Evolutionary conservation across 75 land plant species (phyloP), one percentile per base, ranked within the genome.

Genomic region (Ceratopteris richardii): DNA sequence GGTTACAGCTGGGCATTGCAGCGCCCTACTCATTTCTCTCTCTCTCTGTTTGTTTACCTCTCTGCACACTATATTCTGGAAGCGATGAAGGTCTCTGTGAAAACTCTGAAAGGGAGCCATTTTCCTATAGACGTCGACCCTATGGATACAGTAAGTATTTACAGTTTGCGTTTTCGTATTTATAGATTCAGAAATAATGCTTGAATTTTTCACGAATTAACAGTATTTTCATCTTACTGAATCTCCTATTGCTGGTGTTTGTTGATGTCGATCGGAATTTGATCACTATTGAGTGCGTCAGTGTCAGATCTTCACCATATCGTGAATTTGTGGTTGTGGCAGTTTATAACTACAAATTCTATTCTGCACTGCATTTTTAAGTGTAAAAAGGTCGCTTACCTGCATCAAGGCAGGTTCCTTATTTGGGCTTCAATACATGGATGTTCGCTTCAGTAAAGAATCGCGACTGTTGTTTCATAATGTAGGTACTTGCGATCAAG

Each of bases 71-170:
- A 4, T 9, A 3, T 3, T 9, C 9, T 33, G n/a, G 37, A 33
- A 33, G 50, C 50, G 17, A 91, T 91, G 97, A 88, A 84, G 94
- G 44, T 91, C 22, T 74, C 79, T 24, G 88, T 91, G 54, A 91
- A 91, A 76, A 91, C 97, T 18, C 73, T 91, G 42, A 88, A 88
- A 80, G 94, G 94, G 31, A 72, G 78, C 31, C 71, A 84, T 72
- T 91, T 91, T 78, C 83, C 84, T 62, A 77, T 88, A 78, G 86
- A 91, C 41, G 94, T 91, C 53, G 63, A 82, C 4, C 78, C 83
- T 27, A 58, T 68, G 23, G 88, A 88, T 52, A 73, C 66, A 64
- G 82, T 87, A 36, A 66, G 77, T 52, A 2, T 24, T 33, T 50
- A 22, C 17, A 17, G 3, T 21, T 14, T 21, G 50, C 22, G 17